These are phyloP conservation scores for Onygenales sp. DNA, from an alignment of 2,329 filamentous ascomycete genomes.

Conservation along the genomic window DNA sequence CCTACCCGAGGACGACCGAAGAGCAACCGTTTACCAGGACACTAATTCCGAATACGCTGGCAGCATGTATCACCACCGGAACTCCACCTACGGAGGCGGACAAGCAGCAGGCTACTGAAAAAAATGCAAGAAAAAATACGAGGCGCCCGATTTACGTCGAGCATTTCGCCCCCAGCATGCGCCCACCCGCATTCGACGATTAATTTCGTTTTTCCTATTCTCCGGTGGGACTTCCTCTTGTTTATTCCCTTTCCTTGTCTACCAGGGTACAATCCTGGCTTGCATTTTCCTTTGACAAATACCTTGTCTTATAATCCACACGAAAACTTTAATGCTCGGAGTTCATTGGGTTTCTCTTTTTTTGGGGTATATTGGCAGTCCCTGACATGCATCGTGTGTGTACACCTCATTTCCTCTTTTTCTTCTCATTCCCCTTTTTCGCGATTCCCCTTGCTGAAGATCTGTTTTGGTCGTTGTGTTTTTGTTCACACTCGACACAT, in stretches of 20 bases:
- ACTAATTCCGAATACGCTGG: slow-evolving; percentile 35
- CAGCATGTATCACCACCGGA: slow-evolving; percentile 34
- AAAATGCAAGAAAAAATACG: neutral
- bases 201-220: neutral
- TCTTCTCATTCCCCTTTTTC: too few relatives aligned
- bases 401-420: too few relatives aligned
- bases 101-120: slow-evolving; percentile 24
- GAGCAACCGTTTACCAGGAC: slow-evolving; percentile 62
- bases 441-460: too few relatives aligned
- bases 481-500: too few relatives aligned
- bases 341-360: too few relatives aligned
- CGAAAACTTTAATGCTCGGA: too few relatives aligned
- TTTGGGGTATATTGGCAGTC: too few relatives aligned
- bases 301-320: too few relatives aligned
- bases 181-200: neutral
- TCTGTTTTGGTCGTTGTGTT: too few relatives aligned
- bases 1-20: slow-evolving; percentile 68
- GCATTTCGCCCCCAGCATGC: neutral
- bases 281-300: too few relatives aligned
- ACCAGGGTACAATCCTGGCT: slow-evolving; percentile 12
- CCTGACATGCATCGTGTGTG: too few relatives aligned
- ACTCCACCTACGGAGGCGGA: slow-evolving; percentile 25
- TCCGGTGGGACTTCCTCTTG: neutral
- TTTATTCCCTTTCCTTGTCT: slow-evolving; percentile 13
- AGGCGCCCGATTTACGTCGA: neutral